These are phyloP conservation scores for Stagonosporopsis cucurbitacearum DNA, from an alignment of 2,329 filamentous ascomycete species.

Conservation along the genomic window DNA sequence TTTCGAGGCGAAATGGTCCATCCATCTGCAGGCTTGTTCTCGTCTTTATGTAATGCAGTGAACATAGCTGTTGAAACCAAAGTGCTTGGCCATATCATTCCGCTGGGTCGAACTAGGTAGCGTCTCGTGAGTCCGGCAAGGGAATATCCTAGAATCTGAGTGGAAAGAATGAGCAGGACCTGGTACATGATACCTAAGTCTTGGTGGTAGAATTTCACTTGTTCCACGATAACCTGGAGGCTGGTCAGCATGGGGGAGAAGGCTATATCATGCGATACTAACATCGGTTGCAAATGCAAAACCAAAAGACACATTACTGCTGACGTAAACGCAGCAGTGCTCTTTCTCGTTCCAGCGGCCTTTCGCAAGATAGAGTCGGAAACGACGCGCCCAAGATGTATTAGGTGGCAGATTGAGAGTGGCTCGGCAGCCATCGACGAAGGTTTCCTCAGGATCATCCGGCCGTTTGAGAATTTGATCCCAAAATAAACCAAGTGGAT, in stretches of 20 bases:
- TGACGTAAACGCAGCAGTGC: conserved; percentile 87
- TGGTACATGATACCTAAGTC: conserved; percentile 78
- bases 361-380: conserved; percentile 78
- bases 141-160: conserved; percentile 84
- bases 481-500: conserved; percentile 82
- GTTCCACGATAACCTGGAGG: conserved; percentile 78
- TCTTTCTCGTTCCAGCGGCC: conserved; percentile 88
- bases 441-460: conserved; percentile 62
- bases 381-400: conserved; percentile 45
- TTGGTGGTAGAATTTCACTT: conserved; percentile 88
- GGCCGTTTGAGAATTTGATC: conserved; percentile 71
- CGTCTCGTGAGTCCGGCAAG: conserved; percentile 82
- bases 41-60: conserved; percentile 80
- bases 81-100: conserved; percentile 92
- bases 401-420: conserved; percentile 19
- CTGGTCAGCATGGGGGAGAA: conserved; percentile 17
- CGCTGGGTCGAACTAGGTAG: conserved; percentile 82
- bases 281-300: conserved; percentile 88
- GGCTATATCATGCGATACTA: conserved; percentile 24
- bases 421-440: conserved; percentile 61
- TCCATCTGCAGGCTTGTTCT: conserved; percentile 80
- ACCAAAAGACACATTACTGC: conserved; percentile 87
- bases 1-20: conserved; percentile 84
- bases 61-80: conserved; percentile 91
- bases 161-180: conserved; percentile 81